These are phyloP conservation scores for Neofusicoccum ribis DNA, from an alignment of 2,329 filamentous ascomycete species.

Conservation along the genomic window DNA sequence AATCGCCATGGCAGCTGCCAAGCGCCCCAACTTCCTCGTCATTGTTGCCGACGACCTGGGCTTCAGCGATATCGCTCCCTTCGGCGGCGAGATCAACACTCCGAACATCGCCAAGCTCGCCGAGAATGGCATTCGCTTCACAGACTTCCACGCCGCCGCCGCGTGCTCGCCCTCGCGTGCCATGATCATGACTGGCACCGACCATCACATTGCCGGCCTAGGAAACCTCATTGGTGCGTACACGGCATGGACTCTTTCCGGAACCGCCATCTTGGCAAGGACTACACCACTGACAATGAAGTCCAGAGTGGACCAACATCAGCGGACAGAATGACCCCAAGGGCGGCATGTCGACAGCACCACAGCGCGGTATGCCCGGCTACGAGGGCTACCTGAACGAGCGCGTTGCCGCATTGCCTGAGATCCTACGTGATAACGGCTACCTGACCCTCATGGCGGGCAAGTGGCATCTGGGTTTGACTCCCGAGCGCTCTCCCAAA, in stretches of 20 bases:
- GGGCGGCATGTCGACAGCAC: slow-evolving; percentile 53
- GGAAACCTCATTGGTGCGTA: slow-evolving; percentile 39
- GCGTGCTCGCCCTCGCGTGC: slow-evolving; percentile 65
- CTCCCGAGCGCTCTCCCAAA: slow-evolving; percentile 56
- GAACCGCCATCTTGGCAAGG: no score
- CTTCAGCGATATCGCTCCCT: slow-evolving; percentile 61
- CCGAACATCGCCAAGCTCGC: slow-evolving; percentile 58
- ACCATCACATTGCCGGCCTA: slow-evolving; percentile 60
- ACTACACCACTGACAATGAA: background rate
- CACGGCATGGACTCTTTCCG: background rate
- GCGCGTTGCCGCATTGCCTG: slow-evolving; percentile 58
- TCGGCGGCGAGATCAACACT: slow-evolving; percentile 62
- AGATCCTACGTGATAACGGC: slow-evolving; percentile 59
- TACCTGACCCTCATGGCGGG: slow-evolving; percentile 63
- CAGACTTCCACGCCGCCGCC: slow-evolving; percentile 64
- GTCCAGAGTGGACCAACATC: slow-evolving; percentile 55
- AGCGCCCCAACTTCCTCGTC: slow-evolving; percentile 61
- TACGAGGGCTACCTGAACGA: slow-evolving; percentile 66
- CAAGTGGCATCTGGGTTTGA: slow-evolving; percentile 65
- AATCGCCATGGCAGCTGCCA: slow-evolving; percentile 24
- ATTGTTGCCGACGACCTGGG: slow-evolving; percentile 61
- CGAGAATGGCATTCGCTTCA: slow-evolving; percentile 56
- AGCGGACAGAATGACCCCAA: slow-evolving; percentile 55
- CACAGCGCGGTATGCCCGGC: slow-evolving; percentile 59
- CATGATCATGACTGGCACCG: slow-evolving; percentile 67